Evolutionary conservation across 306 rosid species (phyloP).

Genomic region (Alnus rubra): DNA sequence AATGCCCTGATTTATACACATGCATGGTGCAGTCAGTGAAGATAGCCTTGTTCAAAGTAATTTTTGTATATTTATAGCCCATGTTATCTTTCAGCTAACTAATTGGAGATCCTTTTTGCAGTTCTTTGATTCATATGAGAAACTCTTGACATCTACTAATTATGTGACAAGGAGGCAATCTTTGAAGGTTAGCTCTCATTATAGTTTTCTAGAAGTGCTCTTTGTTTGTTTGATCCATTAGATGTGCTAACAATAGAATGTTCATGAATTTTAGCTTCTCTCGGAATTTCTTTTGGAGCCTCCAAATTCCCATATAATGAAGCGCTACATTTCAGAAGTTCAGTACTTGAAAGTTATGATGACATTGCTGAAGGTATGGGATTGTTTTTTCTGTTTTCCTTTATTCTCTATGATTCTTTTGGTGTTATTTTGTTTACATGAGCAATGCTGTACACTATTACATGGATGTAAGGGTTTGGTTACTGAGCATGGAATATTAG

Average conservation of each 20-base stretch:
- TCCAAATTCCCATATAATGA: constrained; percentile 86
- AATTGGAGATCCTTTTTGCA: constrained; percentile 45
- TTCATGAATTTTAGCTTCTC: constrained; percentile 70
- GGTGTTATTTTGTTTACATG: constrained; percentile 13
- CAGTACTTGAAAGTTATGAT: constrained; percentile 81
- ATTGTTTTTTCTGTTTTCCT: constrained; percentile 5
- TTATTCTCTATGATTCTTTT: not conserved
- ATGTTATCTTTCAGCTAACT: constrained; percentile 35
- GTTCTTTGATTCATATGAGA: constrained; percentile 89
- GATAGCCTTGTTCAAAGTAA: constrained; percentile 22
- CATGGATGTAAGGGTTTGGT: constrained; percentile 8
- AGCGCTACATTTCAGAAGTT: constrained; percentile 86
- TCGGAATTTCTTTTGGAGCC: constrained; percentile 86
- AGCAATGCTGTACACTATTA: constrained; percentile 10
- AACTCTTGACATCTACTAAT: constrained; percentile 80
- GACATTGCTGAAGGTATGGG: constrained; percentile 80
- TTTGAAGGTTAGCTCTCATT: constrained; percentile 72
- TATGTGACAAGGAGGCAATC: constrained; percentile 98
- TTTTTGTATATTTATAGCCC: constrained; percentile 20
- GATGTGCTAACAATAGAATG: constrained; percentile 26
- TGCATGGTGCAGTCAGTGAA: constrained; percentile 25
- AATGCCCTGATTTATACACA: constrained; percentile 22
- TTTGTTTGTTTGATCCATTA: constrained; percentile 12
- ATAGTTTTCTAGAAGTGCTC: constrained; percentile 18
- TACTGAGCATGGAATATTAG: not conserved